Conservation (phyloP, 148 eudicot species). For the Nyssa sinensis region DNA sequence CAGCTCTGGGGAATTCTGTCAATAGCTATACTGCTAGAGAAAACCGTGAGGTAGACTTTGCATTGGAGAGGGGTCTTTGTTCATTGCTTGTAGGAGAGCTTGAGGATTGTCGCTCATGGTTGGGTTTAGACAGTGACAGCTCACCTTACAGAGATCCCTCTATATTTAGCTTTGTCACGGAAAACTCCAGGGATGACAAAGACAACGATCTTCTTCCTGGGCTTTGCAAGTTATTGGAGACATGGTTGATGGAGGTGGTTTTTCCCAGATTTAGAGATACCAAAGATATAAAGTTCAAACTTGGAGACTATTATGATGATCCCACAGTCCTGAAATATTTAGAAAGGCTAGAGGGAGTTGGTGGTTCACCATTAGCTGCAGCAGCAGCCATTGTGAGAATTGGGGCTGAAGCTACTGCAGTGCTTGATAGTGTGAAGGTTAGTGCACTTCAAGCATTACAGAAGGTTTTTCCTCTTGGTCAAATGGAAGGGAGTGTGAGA, state of each 20-base stretch:
- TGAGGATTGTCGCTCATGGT: slow-evolving; percentile 87
- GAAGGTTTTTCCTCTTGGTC: slow-evolving; percentile 78
- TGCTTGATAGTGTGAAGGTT: slow-evolving; percentile 74
- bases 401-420: slow-evolving; percentile 94
- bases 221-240: slow-evolving; percentile 88
- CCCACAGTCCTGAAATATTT: slow-evolving; percentile 83
- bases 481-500: slow-evolving; percentile 40
- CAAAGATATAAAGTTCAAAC: slow-evolving; percentile 57
- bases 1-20: slow-evolving; percentile 46
- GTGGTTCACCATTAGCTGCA: slow-evolving; percentile 86
- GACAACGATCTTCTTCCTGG: slow-evolving; percentile 87
- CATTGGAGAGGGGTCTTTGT: slow-evolving; percentile 94
- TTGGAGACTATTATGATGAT: slow-evolving; percentile 97
- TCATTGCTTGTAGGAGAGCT: slow-evolving; percentile 95
- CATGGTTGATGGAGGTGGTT: slow-evolving; percentile 97
- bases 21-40: slow-evolving; percentile 37
- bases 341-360: slow-evolving; percentile 74
- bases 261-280: slow-evolving; percentile 94
- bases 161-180: slow-evolving; percentile 67
- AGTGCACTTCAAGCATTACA: slow-evolving; percentile 78
- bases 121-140: slow-evolving; percentile 75
- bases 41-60: slow-evolving; percentile 75
- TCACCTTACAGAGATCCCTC: slow-evolving; percentile 83
- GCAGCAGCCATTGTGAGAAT: slow-evolving; percentile 95
- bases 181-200: slow-evolving; percentile 68